A percentile compares a stretch with the other conserved stretches of the same genome.
These are phyloP conservation scores for Halocafeteria seosinensis DNA, from an alignment of 108 stramenopile genomes.

Conservation along the genomic window DNA sequence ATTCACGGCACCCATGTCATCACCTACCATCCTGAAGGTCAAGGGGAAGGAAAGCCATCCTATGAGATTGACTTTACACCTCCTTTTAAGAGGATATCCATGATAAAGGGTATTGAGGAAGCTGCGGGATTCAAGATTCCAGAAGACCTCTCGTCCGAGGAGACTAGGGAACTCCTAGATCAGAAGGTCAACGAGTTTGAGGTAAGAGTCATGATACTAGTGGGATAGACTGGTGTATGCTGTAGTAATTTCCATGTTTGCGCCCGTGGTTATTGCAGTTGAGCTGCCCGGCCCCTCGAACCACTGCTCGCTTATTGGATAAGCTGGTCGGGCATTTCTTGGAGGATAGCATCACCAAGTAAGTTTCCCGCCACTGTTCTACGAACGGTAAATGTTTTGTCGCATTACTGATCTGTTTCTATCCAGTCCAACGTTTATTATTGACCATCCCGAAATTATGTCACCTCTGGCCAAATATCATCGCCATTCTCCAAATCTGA, in stretches of 20 bases:
- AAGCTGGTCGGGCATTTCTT: slow-evolving; percentile 87
- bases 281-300: slow-evolving; percentile 46
- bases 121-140: slow-evolving; percentile 59
- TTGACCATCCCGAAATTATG: slow-evolving; percentile 89
- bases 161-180: slow-evolving; percentile 6
- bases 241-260: background rate
- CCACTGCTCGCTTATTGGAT: slow-evolving; percentile 82
- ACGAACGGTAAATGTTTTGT: background rate
- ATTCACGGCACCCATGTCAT: slow-evolving; percentile 65
- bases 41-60: slow-evolving; percentile 19
- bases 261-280: background rate
- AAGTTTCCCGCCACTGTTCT: slow-evolving; percentile 63
- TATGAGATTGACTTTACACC: slow-evolving; percentile 89
- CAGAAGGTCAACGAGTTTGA: background rate
- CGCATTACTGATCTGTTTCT: too few species aligned
- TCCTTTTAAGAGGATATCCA: slow-evolving; percentile 84
- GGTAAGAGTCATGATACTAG: background rate
- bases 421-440: slow-evolving; percentile 42
- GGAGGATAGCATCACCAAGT: slow-evolving; percentile 70
- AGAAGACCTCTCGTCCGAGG: slow-evolving; percentile 47
- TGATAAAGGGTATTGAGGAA: slow-evolving; percentile 88
- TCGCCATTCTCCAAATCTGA: slow-evolving; percentile 67
- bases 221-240: background rate
- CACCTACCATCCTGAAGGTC: slow-evolving; percentile 79
- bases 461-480: slow-evolving; percentile 96